These are phyloP conservation scores for Ambrosia hybrid DNA, from an alignment of 140 eudicot species.

Conservation along the genomic window DNA sequence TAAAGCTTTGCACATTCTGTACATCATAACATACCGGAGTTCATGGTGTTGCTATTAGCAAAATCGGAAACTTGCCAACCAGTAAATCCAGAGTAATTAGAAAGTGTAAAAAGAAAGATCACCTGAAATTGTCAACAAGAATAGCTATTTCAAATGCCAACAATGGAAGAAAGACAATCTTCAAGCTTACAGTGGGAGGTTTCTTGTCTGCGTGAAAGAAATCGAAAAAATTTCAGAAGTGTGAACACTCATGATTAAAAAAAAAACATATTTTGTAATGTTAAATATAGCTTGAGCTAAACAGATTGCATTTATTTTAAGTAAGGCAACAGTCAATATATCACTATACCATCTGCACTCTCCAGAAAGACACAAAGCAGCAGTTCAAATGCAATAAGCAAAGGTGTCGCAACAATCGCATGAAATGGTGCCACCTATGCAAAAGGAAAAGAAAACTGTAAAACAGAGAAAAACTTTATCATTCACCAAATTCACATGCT, in stretches of 20 bases:
- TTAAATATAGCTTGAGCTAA: slow-evolving; percentile 4
- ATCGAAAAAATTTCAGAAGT: slow-evolving; percentile 1
- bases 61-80: background rate
- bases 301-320: background rate
- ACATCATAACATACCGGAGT: background rate
- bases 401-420: slow-evolving; percentile 76
- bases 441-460: slow-evolving; percentile 15
- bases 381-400: slow-evolving; percentile 85
- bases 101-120: background rate
- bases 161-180: slow-evolving; percentile 76
- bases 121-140: slow-evolving; percentile 87
- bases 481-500: slow-evolving; percentile 7
- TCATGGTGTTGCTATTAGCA: slow-evolving; percentile 1
- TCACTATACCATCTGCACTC: slow-evolving; percentile 60
- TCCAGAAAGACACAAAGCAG: slow-evolving; percentile 86
- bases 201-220: slow-evolving; percentile 37
- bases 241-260: slow-evolving; percentile 1
- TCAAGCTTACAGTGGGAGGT: slow-evolving; percentile 58
- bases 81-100: background rate
- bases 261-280: background rate
- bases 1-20: slow-evolving; percentile 85
- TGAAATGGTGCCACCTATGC: slow-evolving; percentile 90
- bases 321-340: slow-evolving; percentile 13
- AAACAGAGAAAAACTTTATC: background rate
- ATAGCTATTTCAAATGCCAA: slow-evolving; percentile 63